Conservation (phyloP, 768 basidiomycete species). For the Rhodotorula paludigena region DNA sequence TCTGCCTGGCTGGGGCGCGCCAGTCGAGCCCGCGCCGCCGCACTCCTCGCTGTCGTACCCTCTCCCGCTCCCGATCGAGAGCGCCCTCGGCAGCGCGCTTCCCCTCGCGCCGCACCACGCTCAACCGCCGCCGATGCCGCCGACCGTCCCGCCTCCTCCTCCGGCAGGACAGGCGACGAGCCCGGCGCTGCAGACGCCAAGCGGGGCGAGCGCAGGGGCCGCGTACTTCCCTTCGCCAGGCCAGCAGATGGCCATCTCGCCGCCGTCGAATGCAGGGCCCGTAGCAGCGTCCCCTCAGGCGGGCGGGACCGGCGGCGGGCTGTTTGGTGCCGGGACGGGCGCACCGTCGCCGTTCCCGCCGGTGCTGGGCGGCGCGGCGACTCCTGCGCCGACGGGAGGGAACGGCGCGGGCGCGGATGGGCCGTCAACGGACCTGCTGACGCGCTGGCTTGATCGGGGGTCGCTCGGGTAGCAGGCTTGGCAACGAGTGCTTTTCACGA, state of each 20-base stretch:
- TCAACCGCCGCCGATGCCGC: neutral
- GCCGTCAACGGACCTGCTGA: neutral
- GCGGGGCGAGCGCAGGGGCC: too few relatives aligned
- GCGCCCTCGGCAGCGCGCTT: neutral
- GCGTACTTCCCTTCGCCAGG: too few relatives aligned
- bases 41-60: neutral
- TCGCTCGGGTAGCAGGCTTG: neutral
- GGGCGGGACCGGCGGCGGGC: neutral
- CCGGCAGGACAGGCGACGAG: too few relatives aligned
- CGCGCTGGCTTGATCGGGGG: conserved; percentile 1
- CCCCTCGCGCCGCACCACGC: neutral
- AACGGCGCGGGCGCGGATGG: too few relatives aligned
- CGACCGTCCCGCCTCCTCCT: neutral
- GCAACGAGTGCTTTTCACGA: neutral
- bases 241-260: neutral
- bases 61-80: neutral
- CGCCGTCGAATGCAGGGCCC: neutral
- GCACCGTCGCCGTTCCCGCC: neutral
- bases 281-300: neutral
- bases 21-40: neutral
- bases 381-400: too few relatives aligned
- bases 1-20: neutral
- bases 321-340: neutral
- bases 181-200: too few relatives aligned
- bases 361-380: too few relatives aligned